Base-by-base conservation (phyloP, 78 protist genomes). In the Mastigamoeba balamuthi region DNA sequence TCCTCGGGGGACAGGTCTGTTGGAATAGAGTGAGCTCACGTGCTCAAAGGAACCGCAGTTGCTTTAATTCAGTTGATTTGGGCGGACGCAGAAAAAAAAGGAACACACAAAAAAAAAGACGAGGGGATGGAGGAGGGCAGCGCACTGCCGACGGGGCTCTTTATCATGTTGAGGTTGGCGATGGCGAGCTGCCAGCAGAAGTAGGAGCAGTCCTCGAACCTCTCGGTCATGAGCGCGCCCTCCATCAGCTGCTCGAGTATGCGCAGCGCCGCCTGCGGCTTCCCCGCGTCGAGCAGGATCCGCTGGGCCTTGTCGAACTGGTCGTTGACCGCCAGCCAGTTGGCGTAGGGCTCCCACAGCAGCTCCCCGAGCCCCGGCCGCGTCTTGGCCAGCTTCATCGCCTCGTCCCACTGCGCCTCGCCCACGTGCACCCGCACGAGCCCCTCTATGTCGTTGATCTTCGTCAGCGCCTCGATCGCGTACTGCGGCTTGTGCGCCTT, bases 231-330 rank as follows among this genome's bases (percentile, higher is more conserved):
- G 3, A 85, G 88, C 2, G 88, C 88, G 37, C 75, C 77, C 66
- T 25, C 25, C 29, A 78, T 38, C 39, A 89, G 86, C 48, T 33
- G 36, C 78, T 76, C 77, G 10, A 89, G 69, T 48, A 89, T 28
- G 35, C 28, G 52, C 25, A 75, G 1, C 33, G 93, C 75, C 38
- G 78, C 40, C 3, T 52, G 30, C n/a, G 82, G 77, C 7, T 38
- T 1, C 8, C 81, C 81, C 0, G 91, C 91, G 27, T 29, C 9
- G n/a, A 35, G 23, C 68, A 64, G 82, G 2, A 90, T 88, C 29
- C 40, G 53, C 63, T 86, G 89, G 7, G 94, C 91, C 42, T 86
- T 90, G 2, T 82, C 89, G 23, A 90, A 90, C 6, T 75, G 72
- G 64, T 82, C 91, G 30, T 42, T 6, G 30, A 6, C 36, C 1